phyloP scores from a whole-genome alignment of 129 eudicot genomes.

The Erigeron canadensis region DNA sequence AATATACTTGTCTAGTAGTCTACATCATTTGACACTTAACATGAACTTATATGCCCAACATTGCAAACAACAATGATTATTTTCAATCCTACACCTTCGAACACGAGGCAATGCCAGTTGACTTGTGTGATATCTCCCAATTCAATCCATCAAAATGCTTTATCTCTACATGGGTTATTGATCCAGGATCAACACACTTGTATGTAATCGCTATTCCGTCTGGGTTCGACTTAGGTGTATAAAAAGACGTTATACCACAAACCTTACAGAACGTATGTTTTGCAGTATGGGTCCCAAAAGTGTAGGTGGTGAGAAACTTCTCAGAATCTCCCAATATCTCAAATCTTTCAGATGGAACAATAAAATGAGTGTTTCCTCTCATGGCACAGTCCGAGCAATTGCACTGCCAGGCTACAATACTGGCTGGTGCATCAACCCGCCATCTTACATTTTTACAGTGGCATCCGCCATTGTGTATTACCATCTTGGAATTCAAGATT shows the following conservation, averaged over 20 bases:
- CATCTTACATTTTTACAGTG: constrained; percentile 80
- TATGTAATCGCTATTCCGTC: constrained; percentile 69
- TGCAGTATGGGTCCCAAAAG: constrained; percentile 84
- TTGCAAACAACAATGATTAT: not conserved
- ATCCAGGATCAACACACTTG: constrained; percentile 78
- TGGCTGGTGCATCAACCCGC: constrained; percentile 55
- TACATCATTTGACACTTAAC: no score
- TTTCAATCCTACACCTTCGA: constrained; percentile 43
- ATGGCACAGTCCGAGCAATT: constrained; percentile 75
- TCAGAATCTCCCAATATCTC: constrained; percentile 53
- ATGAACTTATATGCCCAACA: no score
- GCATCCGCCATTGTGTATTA: constrained; percentile 76
- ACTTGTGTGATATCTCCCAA: constrained; percentile 63
- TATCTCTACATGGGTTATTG: constrained; percentile 66
- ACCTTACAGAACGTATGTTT: constrained; percentile 82
- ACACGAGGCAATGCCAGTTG: constrained; percentile 53
- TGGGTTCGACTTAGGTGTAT: constrained; percentile 79
- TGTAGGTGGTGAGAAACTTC: constrained; percentile 68
- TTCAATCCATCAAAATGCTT: constrained; percentile 62
- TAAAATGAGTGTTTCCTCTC: constrained; percentile 80
- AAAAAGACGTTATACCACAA: constrained; percentile 88
- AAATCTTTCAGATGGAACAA: constrained; percentile 65
- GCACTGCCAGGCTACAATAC: constrained; percentile 75
- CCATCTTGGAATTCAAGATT: constrained; percentile 46
- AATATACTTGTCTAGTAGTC: no score